Base-by-base conservation (phyloP, 2,329 filamentous ascomycete species). In the Berkeleyomyces basicola region DNA sequence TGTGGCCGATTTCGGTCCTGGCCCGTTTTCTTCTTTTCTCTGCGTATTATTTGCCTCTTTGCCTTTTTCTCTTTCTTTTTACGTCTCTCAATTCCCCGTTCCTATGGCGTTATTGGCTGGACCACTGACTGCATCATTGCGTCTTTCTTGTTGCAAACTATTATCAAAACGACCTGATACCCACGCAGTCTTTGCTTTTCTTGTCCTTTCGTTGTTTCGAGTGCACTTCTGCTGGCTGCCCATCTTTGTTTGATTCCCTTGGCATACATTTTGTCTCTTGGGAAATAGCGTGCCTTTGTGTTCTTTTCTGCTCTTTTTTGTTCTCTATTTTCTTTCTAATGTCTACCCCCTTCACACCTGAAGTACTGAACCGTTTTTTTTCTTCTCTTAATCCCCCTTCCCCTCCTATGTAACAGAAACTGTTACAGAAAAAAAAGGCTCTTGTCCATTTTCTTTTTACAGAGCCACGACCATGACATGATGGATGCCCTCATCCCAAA, bases 21-120 rank as follows among this genome's bases (percentile, higher is more conserved):
- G 23, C 23, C 23, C 23, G 2, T 43, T 61, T 31, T 23, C 9
- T 11, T 51, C 10, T 7, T 49, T 42, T 42, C 3, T 49, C 37
- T 43, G 31, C 42, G 23, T 44, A 43, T 33, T 57, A 55, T 40
- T 53, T 10, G 40, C 43, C 49, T 9, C 14, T 36, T 44, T 42
- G 37, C n/a, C n/a, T 14, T 51, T 58, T n/a, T 16, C 6, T 63
- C 33, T 53, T 11, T n/a, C 4, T 57, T 55, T 33, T 31, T 43
- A 31, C 16, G 31, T 10, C 40, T 61, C n/a, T 31, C 59, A 10
- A 40, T 61, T 51, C 51, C 46, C 51, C 9, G 7, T 47, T 47
- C 10, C 14, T 39, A 14, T 60, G 44, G 42, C 42, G 61, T 62
- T 62, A 62, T 62, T 43, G 40, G 61, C 42, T 58, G 39, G 51